Percentiles rank a stretch among this genome's conserved stretches.
Evolutionary conservation across 176 grass and related monocot species (phyloP).

Genomic region (Alloteropsis semialata): DNA sequence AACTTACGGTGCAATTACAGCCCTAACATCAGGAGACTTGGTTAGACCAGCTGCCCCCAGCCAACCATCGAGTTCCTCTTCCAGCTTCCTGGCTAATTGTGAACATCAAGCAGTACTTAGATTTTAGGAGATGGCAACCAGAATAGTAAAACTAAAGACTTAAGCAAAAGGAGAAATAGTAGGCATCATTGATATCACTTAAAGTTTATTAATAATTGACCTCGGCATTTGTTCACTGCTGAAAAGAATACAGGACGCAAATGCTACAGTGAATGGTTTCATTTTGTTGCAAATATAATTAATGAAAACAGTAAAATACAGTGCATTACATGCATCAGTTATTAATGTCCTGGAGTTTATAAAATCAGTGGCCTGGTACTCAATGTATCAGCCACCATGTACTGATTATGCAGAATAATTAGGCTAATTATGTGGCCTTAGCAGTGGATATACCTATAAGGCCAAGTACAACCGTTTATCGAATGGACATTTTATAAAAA

Average conservation of each 20-base stretch:
- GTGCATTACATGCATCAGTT: not conserved
- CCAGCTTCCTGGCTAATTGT: conserved; percentile 71
- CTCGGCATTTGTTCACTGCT: not conserved
- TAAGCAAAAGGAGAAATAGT: not conserved
- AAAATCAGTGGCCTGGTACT: not conserved
- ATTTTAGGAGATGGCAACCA: not conserved
- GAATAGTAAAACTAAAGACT: conserved; percentile 3
- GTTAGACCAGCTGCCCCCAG: conserved; percentile 56
- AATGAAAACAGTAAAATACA: not conserved
- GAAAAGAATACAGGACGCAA: not conserved
- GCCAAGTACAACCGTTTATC: not conserved
- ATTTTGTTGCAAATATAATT: not conserved
- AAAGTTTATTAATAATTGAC: not conserved
- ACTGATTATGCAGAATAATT: not conserved
- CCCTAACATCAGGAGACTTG: conserved; percentile 84
- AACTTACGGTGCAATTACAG: conserved; percentile 95
- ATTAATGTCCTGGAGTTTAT: not conserved
- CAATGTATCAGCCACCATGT: not conserved
- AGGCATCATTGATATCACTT: not conserved
- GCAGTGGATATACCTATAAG: not conserved
- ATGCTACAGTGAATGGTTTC: not conserved
- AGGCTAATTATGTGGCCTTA: not conserved
- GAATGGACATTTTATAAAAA: not conserved
- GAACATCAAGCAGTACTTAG: conserved; percentile 23
- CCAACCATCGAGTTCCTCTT: conserved; percentile 84